phyloP scores from a whole-genome alignment of 2,329 filamentous ascomycete species.

The Microdochium bolleyi region DNA sequence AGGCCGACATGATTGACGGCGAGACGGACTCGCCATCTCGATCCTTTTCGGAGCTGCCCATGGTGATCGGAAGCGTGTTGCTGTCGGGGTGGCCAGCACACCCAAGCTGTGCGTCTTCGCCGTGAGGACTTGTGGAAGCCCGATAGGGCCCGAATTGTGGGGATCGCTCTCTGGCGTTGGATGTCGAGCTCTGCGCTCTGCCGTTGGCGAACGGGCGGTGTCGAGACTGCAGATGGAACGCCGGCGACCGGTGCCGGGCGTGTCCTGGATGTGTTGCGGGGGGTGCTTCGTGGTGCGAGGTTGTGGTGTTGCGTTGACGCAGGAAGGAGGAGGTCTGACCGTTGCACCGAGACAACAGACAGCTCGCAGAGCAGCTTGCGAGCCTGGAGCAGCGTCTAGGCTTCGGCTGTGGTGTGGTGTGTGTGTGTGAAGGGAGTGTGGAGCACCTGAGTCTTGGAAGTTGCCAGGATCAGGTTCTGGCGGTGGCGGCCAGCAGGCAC shows the following conservation, averaged over 20 bases:
- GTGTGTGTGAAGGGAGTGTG: not conserved
- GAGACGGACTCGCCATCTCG: not conserved
- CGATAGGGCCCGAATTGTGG: constrained; percentile 17
- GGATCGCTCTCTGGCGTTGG: not conserved
- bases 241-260: not conserved
- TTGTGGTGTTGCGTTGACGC: not conserved
- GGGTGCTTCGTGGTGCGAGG: not conserved
- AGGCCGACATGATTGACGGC: not conserved
- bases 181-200: not conserved
- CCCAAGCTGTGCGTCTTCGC: not conserved
- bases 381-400: not conserved
- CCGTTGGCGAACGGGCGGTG: not conserved
- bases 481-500: not conserved
- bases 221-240: no score
- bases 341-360: not conserved
- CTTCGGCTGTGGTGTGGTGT: not conserved
- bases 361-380: not conserved
- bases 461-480: not conserved
- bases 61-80: constrained; percentile 1
- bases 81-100: not conserved
- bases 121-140: constrained; percentile 12
- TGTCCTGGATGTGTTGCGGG: not conserved
- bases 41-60: constrained; percentile 5
- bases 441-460: not conserved
- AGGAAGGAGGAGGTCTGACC: not conserved